Conservation (phyloP, 1,284 basidiomycete genomes). For the Trametes pubescens region DNA sequence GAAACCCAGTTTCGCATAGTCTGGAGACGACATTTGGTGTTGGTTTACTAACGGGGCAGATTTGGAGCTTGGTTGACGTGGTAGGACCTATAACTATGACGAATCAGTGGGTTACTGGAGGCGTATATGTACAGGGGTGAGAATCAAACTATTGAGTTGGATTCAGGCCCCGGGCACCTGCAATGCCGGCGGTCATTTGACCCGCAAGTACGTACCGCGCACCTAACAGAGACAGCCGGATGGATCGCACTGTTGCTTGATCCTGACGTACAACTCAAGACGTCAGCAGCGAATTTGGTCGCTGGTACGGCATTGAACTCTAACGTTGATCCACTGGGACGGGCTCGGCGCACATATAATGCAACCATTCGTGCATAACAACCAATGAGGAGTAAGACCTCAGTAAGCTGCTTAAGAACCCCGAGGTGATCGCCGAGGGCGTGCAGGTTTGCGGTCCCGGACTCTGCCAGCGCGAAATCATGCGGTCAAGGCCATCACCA, state of each 20-base stretch:
- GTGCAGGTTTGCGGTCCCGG: too few relatives aligned
- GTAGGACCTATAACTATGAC: neutral
- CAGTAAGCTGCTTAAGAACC: too few relatives aligned
- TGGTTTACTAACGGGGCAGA: neutral
- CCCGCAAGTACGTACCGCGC: neutral
- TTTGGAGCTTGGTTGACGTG: neutral
- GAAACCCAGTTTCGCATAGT: conserved; percentile 51
- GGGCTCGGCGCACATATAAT: too few relatives aligned
- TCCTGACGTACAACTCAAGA: too few relatives aligned
- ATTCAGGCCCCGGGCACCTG: neutral
- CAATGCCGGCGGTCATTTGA: conserved; percentile 7
- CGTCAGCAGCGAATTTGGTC: too few relatives aligned
- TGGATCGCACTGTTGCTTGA: neutral
- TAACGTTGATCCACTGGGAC: too few relatives aligned
- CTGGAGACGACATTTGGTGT: conserved; percentile 31
- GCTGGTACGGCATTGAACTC: too few relatives aligned
- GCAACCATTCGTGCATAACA: too few relatives aligned
- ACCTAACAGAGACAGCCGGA: neutral
- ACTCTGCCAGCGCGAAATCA: too few relatives aligned
- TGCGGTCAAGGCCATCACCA: too few relatives aligned
- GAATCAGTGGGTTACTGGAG: neutral
- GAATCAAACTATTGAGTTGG: neutral
- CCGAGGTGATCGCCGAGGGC: too few relatives aligned
- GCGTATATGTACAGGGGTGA: neutral
- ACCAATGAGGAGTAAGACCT: too few relatives aligned